Conservation (phyloP, 2,329 filamentous ascomycete species). For the Cercospora zeina region DNA sequence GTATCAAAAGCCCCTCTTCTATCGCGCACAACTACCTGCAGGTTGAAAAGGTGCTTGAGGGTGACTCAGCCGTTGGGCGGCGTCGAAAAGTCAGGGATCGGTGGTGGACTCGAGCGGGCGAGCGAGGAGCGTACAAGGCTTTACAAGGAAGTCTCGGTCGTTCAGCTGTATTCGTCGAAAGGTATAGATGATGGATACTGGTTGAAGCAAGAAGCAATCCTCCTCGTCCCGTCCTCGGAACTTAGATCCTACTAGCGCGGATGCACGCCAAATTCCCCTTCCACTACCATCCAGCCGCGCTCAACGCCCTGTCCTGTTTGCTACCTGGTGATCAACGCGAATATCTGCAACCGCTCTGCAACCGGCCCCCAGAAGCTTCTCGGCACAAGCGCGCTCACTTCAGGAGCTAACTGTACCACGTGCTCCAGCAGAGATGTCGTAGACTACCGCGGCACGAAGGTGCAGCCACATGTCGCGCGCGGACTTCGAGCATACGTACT, state of each 20-base stretch:
- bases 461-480: neutral
- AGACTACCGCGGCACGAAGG: neutral
- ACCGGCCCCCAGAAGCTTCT: neutral
- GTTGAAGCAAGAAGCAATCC: conserved; percentile 12
- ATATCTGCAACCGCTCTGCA: neutral
- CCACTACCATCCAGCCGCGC: neutral
- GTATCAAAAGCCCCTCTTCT: conserved; percentile 15
- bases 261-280: conserved; percentile 1
- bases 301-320: conserved; percentile 1
- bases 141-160: neutral
- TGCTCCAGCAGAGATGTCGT: neutral
- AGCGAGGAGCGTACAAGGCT: conserved; percentile 8
- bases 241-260: conserved; percentile 7
- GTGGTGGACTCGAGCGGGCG: neutral
- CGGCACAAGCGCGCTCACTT: neutral
- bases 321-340: neutral
- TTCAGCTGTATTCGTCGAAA: conserved; percentile 3
- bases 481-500: neutral
- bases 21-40: conserved; percentile 20
- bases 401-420: neutral
- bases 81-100: neutral
- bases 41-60: conserved; percentile 16
- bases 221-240: conserved; percentile 10
- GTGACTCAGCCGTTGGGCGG: conserved; percentile 4
- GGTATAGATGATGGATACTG: conserved; percentile 4